Evolutionary conservation across 2,329 filamentous ascomycete species (phyloP), one percentile per base, ranked within the genome.

Genomic region (Endothia cerciana): DNA sequence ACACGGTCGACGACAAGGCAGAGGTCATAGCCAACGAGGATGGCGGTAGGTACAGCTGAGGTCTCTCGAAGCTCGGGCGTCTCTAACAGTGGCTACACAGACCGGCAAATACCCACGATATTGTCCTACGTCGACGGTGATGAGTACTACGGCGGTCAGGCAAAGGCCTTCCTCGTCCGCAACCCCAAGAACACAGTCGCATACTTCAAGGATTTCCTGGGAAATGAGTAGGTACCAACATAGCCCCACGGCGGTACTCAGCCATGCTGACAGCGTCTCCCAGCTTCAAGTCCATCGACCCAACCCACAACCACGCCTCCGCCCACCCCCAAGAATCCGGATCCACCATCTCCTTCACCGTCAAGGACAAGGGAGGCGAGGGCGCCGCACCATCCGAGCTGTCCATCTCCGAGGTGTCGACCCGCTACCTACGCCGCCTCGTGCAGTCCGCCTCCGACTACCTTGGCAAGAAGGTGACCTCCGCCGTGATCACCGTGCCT

Each of bases 11-110:
- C 75, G 94, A 96, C 80, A 97, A 96, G 84, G 90, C 93, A 70
- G 93, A 97, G 78, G 94, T 99, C 70, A 98, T 99, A 81, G 95
- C 95, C 76, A 98, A 99, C 82, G 95, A 98, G 83, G 95, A 98
- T 77, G 95, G 95, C 85, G 92, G 92, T 93, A 78, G 75, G 88
- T 80, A 33, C n/a, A 62, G 33, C 55, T 56, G 10, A 22, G 53
- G 38, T 7, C 49, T 11, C 1, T 6, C 47, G 38, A n/a, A 33
- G 57, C 15, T 33, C n/a, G n/a, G 19, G 13, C 1, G 5, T 25
- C 7, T 45, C 62, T 64, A 15, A 62, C 13, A 47, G 22, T 10
- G n/a, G 47, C 61, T 38, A 62, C 57, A 66, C 71, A 94, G 95
- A 99, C 81, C 94, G 95, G 79, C 94, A 98, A 80, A 99, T 99